phyloP scores from a whole-genome alignment of 2,329 filamentous ascomycete genomes.

The Aspergillus sp. region DNA sequence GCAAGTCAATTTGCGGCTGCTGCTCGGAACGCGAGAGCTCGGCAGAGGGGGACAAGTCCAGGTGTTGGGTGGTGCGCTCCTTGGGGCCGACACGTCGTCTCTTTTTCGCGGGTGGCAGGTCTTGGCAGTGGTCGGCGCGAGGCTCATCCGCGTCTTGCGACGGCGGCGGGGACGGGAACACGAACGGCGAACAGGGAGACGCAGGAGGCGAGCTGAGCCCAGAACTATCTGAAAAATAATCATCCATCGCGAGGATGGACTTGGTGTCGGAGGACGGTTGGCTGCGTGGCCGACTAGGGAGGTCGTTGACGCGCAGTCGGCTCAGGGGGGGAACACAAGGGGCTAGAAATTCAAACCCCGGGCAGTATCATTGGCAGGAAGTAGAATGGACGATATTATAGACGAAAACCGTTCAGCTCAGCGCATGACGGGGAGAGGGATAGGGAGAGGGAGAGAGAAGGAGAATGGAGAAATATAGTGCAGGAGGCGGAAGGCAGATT shows the following conservation, averaged over 20 bases:
- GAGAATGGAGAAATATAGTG: not conserved
- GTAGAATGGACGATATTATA: not conserved
- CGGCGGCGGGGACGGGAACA: slow-evolving; percentile 34
- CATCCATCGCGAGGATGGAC: slow-evolving; percentile 13
- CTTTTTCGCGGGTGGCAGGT: slow-evolving; percentile 65
- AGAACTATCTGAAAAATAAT: slow-evolving; percentile 28
- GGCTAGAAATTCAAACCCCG: not conserved
- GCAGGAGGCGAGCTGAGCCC: slow-evolving; percentile 34
- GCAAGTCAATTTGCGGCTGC: slow-evolving; percentile 53
- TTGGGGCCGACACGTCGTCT: slow-evolving; percentile 56
- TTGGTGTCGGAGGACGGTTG: not conserved
- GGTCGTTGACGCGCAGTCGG: not conserved
- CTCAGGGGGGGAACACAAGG: not conserved
- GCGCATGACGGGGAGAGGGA: not conserved
- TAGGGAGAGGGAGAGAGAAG: not conserved
- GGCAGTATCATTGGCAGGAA: not conserved
- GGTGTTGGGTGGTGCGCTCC: slow-evolving; percentile 68
- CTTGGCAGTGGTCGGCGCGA: slow-evolving; percentile 38
- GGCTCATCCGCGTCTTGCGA: slow-evolving; percentile 31
- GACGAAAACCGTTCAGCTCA: not conserved
- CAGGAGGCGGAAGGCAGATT: not conserved
- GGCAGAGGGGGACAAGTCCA: slow-evolving; percentile 52
- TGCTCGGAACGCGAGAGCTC: slow-evolving; percentile 40
- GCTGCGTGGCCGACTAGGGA: not conserved
- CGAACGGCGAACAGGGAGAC: slow-evolving; percentile 29